phyloP scores from a whole-genome alignment of 2,329 filamentous ascomycete species.

The Colletotrichum orchidophilum region DNA sequence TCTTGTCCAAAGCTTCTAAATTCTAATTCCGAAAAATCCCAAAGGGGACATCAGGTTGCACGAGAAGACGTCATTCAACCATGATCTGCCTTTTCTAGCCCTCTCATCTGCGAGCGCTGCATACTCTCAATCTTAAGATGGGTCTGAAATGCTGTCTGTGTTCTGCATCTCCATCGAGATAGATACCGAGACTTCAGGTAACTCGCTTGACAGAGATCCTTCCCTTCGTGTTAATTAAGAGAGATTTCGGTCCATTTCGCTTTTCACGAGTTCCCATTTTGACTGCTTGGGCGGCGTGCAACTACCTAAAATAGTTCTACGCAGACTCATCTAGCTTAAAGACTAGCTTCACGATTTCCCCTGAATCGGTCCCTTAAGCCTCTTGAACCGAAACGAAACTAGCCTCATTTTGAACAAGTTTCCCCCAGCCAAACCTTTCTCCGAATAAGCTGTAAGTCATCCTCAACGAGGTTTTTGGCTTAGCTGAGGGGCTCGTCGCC shows the following conservation, averaged over 20 bases:
- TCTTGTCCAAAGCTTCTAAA: too few relatives aligned
- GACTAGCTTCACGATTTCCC: background rate
- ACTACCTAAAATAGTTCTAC: background rate
- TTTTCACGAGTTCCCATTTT: background rate
- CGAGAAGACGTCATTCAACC: background rate
- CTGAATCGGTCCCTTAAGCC: background rate
- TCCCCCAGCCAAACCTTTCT: background rate
- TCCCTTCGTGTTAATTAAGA: background rate
- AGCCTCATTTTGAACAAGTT: background rate
- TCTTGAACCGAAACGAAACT: background rate
- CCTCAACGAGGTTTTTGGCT: background rate
- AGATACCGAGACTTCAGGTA: background rate
- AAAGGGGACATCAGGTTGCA: background rate
- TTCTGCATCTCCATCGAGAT: background rate
- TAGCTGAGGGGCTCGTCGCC: background rate
- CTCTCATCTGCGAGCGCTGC: background rate
- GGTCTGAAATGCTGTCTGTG: background rate
- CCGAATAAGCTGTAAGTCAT: background rate
- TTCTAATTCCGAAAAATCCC: too few relatives aligned
- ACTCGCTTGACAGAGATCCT: background rate
- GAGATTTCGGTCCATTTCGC: background rate
- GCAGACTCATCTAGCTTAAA: background rate
- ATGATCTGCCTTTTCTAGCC: background rate
- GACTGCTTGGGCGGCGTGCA: background rate
- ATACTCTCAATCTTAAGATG: background rate